Percentiles rank a stretch among this genome's conserved stretches.
Evolutionary conservation across 306 rosid species (phyloP).

Genomic region (Citrullus amarus): DNA sequence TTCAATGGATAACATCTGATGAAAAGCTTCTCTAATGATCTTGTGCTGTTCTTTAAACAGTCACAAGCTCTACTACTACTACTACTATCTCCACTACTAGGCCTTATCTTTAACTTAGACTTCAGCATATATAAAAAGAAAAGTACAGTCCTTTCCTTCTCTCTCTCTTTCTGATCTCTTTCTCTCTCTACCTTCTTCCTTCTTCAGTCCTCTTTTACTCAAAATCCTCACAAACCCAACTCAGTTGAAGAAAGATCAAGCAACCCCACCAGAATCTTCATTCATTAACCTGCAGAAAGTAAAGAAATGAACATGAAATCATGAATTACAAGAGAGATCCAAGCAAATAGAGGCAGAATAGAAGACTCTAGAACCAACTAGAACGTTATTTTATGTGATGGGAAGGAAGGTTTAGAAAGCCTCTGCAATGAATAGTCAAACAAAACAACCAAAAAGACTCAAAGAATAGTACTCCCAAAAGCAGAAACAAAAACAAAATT

Average conservation of each 20-base stretch:
- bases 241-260: conserved; percentile 11
- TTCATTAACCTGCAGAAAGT: conserved; percentile 23
- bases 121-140: conserved; percentile 39
- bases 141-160: conserved; percentile 7
- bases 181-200: conserved; percentile 2
- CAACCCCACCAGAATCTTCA: conserved; percentile 22
- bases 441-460: conserved; percentile 14
- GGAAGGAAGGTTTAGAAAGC: conserved; percentile 13
- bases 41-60: conserved; percentile 37
- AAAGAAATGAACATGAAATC: conserved; percentile 15
- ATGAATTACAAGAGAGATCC: conserved; percentile 9
- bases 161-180: background rate
- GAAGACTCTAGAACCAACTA: conserved; percentile 11
- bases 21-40: conserved; percentile 37
- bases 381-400: conserved; percentile 47
- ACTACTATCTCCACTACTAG: conserved; percentile 23
- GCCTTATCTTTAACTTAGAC: conserved; percentile 33
- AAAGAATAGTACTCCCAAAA: conserved; percentile 11
- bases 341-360: conserved; percentile 8
- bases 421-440: conserved; percentile 2
- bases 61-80: conserved; percentile 24
- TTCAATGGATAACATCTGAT: conserved; percentile 63
- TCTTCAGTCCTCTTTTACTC: background rate
- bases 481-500: background rate
- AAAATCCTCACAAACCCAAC: conserved; percentile 5